Conservation (phyloP, 2,329 filamentous ascomycete genomes). For the Aspergillus sp. region DNA sequence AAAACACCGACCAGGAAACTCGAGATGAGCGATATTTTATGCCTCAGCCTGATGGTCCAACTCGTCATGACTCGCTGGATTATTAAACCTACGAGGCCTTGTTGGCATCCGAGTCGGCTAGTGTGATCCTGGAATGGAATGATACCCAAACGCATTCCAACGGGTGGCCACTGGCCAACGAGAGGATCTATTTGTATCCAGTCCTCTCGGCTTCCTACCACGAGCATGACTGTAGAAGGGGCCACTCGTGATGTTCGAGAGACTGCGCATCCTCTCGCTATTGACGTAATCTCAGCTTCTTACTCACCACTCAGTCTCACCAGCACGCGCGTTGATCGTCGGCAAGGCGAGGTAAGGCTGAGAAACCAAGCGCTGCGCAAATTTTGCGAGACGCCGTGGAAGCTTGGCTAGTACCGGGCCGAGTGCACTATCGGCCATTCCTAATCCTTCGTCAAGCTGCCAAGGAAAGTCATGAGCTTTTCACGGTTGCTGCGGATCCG, state of each 20-base stretch:
- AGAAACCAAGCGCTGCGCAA: background rate
- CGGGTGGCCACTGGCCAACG: background rate
- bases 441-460: background rate
- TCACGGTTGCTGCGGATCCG: background rate
- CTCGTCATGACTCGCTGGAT: background rate
- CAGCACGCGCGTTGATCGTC: background rate
- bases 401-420: background rate
- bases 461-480: background rate
- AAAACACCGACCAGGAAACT: background rate
- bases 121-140: conserved; percentile 6
- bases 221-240: background rate
- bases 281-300: background rate
- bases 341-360: background rate
- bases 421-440: background rate
- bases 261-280: background rate
- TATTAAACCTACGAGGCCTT: background rate
- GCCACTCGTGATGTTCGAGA: background rate
- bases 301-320: background rate
- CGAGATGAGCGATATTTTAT: background rate
- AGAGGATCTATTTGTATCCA: background rate
- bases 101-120: background rate
- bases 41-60: background rate
- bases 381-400: background rate
- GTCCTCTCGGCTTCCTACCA: background rate
- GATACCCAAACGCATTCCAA: conserved; percentile 4